Base-by-base conservation (phyloP, 176 grass and related monocot species). In the Alloteropsis semialata region DNA sequence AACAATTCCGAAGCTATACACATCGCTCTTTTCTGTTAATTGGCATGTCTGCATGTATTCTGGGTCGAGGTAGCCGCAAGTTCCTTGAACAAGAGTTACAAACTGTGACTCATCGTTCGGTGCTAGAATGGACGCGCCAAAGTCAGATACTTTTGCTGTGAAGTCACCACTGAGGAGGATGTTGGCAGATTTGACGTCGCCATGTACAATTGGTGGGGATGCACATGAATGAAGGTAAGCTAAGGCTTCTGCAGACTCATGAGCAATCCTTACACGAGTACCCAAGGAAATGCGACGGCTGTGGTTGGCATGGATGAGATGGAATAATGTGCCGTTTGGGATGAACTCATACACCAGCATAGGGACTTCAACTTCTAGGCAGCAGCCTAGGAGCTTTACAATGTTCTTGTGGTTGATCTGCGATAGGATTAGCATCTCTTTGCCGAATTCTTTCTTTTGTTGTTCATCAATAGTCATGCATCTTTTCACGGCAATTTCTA, bases 21-120 rank as follows among this genome's bases (percentile, higher is more conserved):
- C 51, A 18, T 76, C 73, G 4, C 73, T 55, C 73, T 70, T 70
- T 0, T 70, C 39, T 9, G 67, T 70, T 24, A 70, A 28, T 9
- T 45, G 39, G 13, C 65, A 57, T 16, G 72, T 75, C 34, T 75
- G 72, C 50, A 75, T 38, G 50, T 75, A 75, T 3, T 76, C 51
- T 1, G 51, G 73, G 7, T 76, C 51, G 3, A 76, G 33, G 34
- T 76, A 76, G 33, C 51, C 73, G 41, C 73, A 58, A 5, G 73
- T 76, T 76, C 34, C 73, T 57, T 76, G 73, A 13, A 76, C 53
- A 17, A 76, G 32, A 22, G 73, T 58, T 22, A 76, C 51, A 17
- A 76, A 76, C 7, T 76, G 34, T 22, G 73, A 58, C 36, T 76
- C 22, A 25, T 76, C 34, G 1, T 4, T 39, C 4, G 72, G 51